phyloP scores from a whole-genome alignment of 208 protist species.

The Phytomonas sp. region DNA sequence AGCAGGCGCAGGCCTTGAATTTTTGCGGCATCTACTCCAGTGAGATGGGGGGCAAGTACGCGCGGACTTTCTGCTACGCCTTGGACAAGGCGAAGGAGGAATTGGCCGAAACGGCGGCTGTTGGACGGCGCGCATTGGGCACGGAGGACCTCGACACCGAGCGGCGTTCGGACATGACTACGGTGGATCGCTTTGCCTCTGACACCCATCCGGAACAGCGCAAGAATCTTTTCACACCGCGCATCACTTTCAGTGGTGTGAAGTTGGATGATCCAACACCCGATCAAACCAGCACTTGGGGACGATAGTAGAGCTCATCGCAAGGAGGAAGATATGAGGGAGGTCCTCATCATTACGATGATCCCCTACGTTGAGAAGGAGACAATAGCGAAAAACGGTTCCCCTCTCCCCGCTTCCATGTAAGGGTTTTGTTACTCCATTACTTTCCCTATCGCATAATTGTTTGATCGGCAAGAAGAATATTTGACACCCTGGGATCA shows the following conservation, averaged over 20 bases:
- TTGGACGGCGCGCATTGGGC: conserved; percentile 27
- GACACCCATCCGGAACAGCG: conserved; percentile 80
- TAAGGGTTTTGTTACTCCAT: not conserved
- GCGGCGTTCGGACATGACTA: conserved; percentile 37
- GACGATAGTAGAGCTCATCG: not conserved
- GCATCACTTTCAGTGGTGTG: conserved; percentile 24
- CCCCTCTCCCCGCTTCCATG: too few species aligned
- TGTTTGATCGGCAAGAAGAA: not conserved
- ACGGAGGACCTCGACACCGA: conserved; percentile 32
- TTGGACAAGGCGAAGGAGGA: conserved; percentile 67
- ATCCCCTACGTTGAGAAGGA: not conserved
- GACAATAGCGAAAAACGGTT: too few species aligned
- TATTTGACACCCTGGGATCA: not conserved
- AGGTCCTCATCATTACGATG: not conserved
- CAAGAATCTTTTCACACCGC: conserved; percentile 48
- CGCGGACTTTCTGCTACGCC: conserved; percentile 76
- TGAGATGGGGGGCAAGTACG: conserved; percentile 81
- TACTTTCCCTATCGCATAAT: not conserved
- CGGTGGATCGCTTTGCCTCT: conserved; percentile 78
- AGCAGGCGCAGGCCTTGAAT: conserved; percentile 56
- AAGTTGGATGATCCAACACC: conserved; percentile 59
- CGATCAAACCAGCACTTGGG: conserved; percentile 57
- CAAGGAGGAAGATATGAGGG: not conserved
- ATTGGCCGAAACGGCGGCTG: conserved; percentile 27
- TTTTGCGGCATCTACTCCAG: conserved; percentile 57